phyloP scores from a whole-genome alignment of 176 grass and related monocot genomes.

The Bromus sterilis region DNA sequence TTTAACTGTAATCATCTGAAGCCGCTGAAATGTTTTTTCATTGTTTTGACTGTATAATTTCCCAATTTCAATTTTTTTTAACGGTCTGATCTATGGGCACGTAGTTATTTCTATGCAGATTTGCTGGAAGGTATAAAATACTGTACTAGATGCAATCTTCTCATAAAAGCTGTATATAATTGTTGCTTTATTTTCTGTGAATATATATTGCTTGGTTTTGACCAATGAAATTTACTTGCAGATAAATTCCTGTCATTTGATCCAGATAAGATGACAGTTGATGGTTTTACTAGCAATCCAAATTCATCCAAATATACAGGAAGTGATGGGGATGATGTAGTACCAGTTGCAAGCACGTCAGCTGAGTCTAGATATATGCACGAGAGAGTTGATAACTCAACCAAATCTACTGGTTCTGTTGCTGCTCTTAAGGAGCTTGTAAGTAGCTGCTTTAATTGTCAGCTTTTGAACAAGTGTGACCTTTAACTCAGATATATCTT shows the following conservation, averaged over 20 bases:
- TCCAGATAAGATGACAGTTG: constrained; percentile 34
- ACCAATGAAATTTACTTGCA: constrained; percentile 34
- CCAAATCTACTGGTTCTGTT: constrained; percentile 33
- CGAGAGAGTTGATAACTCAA: constrained; percentile 34
- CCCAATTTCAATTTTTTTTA: background rate
- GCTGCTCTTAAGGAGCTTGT: constrained; percentile 73
- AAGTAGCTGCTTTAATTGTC: constrained; percentile 23
- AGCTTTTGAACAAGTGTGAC: background rate
- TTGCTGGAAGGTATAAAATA: background rate
- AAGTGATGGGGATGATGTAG: constrained; percentile 26
- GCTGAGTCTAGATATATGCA: constrained; percentile 44
- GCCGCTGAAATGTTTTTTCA: background rate
- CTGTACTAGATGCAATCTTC: background rate
- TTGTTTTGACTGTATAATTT: constrained; percentile 2
- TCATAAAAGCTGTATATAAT: background rate
- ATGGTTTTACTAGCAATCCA: constrained; percentile 46
- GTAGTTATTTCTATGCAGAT: background rate
- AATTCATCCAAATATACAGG: constrained; percentile 36
- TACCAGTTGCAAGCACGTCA: constrained; percentile 61
- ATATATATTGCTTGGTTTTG: constrained; percentile 18
- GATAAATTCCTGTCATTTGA: constrained; percentile 72
- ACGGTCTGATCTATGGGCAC: background rate
- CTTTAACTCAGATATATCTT: constrained; percentile 16
- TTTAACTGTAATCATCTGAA: background rate
- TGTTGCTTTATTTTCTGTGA: background rate